Evolutionary conservation across 306 rosid species (phyloP), one percentile per base, ranked within the genome.

Genomic region (Lathyrus sativus): DNA sequence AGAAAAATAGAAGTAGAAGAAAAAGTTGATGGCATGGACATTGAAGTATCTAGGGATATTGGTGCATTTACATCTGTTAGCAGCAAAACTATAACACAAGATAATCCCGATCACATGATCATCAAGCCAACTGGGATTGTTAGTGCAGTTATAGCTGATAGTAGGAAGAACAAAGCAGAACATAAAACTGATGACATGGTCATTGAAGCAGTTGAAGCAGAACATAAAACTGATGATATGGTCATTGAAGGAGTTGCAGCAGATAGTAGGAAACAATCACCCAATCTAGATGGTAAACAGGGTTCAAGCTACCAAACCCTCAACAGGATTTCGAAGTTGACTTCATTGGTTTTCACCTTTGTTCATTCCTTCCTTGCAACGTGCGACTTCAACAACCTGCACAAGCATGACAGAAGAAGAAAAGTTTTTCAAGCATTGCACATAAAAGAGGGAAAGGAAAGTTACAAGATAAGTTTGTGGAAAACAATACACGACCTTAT

Each of bases 1-100:
- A 60, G 9, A 56, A 71, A 76, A 74, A 15, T 26, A 9, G 83
- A 76, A 75, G 67, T 68, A 50, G 81, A 73, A 72, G 63, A 38
- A 46, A 67, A 71, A 39, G 68, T 29, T 19, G 79, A 55, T 28
- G 65, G 39, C 73, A n/a, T n/a, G n/a, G n/a, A n/a, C n/a, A n/a
- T n/a, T n/a, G n/a, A n/a, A n/a, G n/a, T n/a, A n/a, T n/a, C 64
- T 10, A 35, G 59, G 29, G 53, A 71, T 45, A 59, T 17, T n/a
- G 68, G 65, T 12, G 43, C 72, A 5, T 53, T 26, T 7, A 3
- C 22, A 45, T 13, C 58, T 55, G 70, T 44, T 38, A 62, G 62
- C 11, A 44, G 17, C 38, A 68, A 75, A 59, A 39, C 54, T 28
- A 75, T 50, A 62, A 71, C 73, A 13, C 74, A 74, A 70, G 65